Evolutionary conservation across 1,284 basidiomycete species (phyloP), one percentile per base, ranked within the genome.

Genomic region (Tilletia caries): DNA sequence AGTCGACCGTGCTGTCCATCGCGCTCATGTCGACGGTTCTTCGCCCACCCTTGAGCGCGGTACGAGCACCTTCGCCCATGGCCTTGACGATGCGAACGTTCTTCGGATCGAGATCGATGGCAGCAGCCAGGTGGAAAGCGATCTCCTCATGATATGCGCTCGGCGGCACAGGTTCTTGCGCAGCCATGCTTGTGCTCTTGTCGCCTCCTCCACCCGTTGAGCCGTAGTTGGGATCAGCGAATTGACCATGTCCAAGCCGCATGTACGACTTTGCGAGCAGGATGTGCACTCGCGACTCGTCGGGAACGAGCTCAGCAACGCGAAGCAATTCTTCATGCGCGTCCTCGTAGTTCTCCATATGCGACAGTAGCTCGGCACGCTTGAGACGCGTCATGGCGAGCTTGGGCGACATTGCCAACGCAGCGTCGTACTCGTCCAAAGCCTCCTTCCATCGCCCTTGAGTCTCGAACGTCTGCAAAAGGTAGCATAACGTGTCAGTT

Each of bases 261-360:
- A 82, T 82, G 70, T 81, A 82, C 25, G 76, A 76, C 69, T 80
- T 74, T 8, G 81, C 81, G 1, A 82, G 70, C 64, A 82, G 68
- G 34, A 82, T 66, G 44, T 82, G 81, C 15, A 82, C 73, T 43
- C 74, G 75, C 18, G 79, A 76, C 62, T 82, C 81, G 27, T 77
- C 71, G 2, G 80, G 79, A 8, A 76, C 77, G 13, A 80, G 50
- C 6, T 75, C 76, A 62, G 74, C 72, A 25, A 76, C 79, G 2
- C 62, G 25, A 18, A 79, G 73, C n/a, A 82, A 68, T 66, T 81
- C 78, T 2, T 66, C 60, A 66, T 82, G 81, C 44, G 77, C 75
- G 27, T 67, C 69, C 20, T 75, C 71, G 44, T 27, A 62, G 6
- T 58, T 65, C 46, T 65, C 71, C 10, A 67, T 68, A 32, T 65